A percentile compares a stretch with the other conserved stretches of the same genome.
Conservation (phyloP, 257 asterid genomes). For the Ehretia macrophylla region DNA sequence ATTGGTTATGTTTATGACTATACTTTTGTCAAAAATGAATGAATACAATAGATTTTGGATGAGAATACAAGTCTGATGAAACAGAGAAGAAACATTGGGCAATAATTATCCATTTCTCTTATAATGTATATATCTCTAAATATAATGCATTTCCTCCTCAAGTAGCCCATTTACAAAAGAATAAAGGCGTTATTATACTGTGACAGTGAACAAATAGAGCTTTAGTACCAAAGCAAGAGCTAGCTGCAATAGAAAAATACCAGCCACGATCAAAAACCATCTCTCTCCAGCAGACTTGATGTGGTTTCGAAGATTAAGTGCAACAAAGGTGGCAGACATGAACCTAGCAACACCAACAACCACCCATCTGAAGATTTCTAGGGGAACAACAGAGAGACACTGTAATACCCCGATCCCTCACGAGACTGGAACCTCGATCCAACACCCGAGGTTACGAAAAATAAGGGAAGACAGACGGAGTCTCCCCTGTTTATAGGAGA, state of each 20-base stretch:
- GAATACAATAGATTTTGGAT: conserved; percentile 27
- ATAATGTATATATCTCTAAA: no score
- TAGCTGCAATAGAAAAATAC: conserved; percentile 87
- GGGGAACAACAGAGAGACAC: conserved; percentile 87
- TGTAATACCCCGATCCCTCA: no score
- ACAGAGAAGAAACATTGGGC: no score
- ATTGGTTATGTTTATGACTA: no score
- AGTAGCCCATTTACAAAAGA: no score
- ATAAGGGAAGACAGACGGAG: no score
- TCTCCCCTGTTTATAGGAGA: no score
- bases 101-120: no score
- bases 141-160: no score
- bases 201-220: conserved; percentile 74
- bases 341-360: conserved; percentile 90
- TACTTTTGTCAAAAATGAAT: conserved; percentile 42
- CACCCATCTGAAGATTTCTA: conserved; percentile 86
- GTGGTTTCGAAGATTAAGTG: conserved; percentile 84
- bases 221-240: conserved; percentile 87
- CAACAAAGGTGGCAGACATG: conserved; percentile 91
- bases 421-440: no score
- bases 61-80: no score
- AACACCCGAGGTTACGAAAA: no score
- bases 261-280: conserved; percentile 86
- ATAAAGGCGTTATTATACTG: conserved; percentile 31
- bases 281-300: conserved; percentile 93